These are phyloP conservation scores for Flaveria sonorensis DNA, from an alignment of 129 eudicot genomes.

Conservation along the genomic window DNA sequence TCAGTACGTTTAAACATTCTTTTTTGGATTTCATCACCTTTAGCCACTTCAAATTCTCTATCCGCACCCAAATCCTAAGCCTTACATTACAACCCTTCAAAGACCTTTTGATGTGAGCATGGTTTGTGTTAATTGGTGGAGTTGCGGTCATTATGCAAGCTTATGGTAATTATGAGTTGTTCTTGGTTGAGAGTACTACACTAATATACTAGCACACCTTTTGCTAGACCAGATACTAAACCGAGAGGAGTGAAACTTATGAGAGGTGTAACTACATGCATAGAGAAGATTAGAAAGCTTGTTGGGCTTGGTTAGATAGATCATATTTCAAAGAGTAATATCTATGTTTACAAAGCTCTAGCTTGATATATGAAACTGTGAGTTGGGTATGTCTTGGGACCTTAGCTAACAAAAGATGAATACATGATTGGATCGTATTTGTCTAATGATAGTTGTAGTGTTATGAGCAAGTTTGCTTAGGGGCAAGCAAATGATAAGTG, in stretches of 20 bases:
- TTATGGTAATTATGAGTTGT: neutral
- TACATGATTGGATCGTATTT: neutral
- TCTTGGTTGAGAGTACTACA: no score
- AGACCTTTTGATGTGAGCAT: neutral
- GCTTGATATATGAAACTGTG: no score
- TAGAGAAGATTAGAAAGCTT: neutral
- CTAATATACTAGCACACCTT: no score
- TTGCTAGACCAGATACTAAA: no score
- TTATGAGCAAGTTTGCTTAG: neutral
- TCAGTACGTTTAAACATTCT: neutral
- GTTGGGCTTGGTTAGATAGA: neutral
- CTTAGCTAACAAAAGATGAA: neutral
- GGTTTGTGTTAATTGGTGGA: neutral
- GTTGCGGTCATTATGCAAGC: neutral
- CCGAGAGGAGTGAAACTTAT: no score
- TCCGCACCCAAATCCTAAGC: neutral
- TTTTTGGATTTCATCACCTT: neutral
- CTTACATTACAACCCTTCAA: neutral
- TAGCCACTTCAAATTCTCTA: no score
- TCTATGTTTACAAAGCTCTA: neutral
- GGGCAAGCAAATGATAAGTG: neutral
- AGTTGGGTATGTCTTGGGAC: neutral
- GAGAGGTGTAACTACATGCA: no score
- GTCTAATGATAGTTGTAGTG: no score
- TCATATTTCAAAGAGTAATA: neutral